Evolutionary conservation across 441 rosid species (phyloP).

Genomic region (Populus hybrid): DNA sequence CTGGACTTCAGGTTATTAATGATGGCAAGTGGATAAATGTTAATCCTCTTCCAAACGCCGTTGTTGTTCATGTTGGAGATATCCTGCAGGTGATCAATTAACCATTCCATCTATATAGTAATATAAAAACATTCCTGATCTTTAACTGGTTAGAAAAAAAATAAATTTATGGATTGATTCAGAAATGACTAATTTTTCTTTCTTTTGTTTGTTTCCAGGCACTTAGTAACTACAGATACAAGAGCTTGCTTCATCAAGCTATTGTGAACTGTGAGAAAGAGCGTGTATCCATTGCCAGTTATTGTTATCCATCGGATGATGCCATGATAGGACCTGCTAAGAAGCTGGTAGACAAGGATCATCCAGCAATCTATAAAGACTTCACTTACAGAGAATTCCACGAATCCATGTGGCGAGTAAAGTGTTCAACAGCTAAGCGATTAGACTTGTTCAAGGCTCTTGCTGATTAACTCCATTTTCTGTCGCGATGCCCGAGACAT

Average conservation of each 20-base stretch:
- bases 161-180: too few relatives aligned
- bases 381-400: not conserved
- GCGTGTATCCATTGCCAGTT: not conserved
- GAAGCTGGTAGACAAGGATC: not conserved
- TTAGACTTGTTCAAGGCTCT: not conserved
- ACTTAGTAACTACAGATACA: not conserved
- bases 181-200: not conserved
- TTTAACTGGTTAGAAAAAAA: too few relatives aligned
- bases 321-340: not conserved
- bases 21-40: not conserved
- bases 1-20: not conserved
- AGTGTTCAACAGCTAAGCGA: not conserved
- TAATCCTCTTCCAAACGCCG: not conserved
- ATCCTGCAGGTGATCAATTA: not conserved
- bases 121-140: too few relatives aligned
- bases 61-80: not conserved
- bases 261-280: not conserved
- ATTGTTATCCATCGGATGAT: not conserved
- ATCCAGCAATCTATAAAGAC: not conserved
- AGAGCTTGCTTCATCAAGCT: not conserved
- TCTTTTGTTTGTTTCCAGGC: not conserved
- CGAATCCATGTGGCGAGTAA: not conserved
- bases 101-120: not conserved
- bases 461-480: not conserved
- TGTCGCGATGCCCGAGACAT: not conserved